These are phyloP conservation scores for Urtica urens DNA, from an alignment of 306 rosid species.

Conservation along the genomic window DNA sequence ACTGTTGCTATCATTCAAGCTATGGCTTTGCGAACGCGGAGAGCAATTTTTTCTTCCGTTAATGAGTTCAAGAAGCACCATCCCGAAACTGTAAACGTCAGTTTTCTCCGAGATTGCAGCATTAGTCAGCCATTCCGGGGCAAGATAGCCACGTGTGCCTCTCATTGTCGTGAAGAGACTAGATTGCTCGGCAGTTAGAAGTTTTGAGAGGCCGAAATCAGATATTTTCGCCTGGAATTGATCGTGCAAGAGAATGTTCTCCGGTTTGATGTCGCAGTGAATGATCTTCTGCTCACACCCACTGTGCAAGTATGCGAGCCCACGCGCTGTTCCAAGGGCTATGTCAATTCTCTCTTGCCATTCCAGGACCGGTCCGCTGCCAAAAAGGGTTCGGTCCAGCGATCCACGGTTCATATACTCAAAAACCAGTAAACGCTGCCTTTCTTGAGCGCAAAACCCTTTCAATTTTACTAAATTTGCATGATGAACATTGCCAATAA, in stretches of 20 bases:
- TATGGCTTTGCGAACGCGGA: slow-evolving; percentile 44
- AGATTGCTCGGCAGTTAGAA: slow-evolving; percentile 64
- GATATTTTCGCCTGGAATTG: slow-evolving; percentile 72
- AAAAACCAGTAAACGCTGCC: slow-evolving; percentile 63
- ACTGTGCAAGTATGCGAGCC: slow-evolving; percentile 75
- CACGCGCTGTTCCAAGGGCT: slow-evolving; percentile 81
- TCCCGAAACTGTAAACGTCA: slow-evolving; percentile 84
- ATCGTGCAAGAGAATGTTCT: slow-evolving; percentile 76
- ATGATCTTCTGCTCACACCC: slow-evolving; percentile 79
- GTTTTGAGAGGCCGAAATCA: slow-evolving; percentile 88
- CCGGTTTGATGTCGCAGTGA: slow-evolving; percentile 89
- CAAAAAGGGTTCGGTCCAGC: slow-evolving; percentile 64
- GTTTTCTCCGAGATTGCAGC: slow-evolving; percentile 77
- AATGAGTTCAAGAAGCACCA: slow-evolving; percentile 77
- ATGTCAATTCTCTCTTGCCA: slow-evolving; percentile 83
- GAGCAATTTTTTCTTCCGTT: slow-evolving; percentile 77
- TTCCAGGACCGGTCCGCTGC: slow-evolving; percentile 60
- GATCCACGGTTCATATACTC: slow-evolving; percentile 93
- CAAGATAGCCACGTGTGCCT: slow-evolving; percentile 91
- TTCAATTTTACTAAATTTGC: slow-evolving; percentile 66
- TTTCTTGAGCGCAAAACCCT: slow-evolving; percentile 75
- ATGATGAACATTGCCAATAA: slow-evolving; percentile 80
- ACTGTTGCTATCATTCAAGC: slow-evolving; percentile 41
- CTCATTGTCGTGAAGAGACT: slow-evolving; percentile 91
- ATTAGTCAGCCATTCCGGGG: slow-evolving; percentile 93